Conservation (phyloP, 148 eudicot genomes). For the Heliamphora exappendiculata region DNA sequence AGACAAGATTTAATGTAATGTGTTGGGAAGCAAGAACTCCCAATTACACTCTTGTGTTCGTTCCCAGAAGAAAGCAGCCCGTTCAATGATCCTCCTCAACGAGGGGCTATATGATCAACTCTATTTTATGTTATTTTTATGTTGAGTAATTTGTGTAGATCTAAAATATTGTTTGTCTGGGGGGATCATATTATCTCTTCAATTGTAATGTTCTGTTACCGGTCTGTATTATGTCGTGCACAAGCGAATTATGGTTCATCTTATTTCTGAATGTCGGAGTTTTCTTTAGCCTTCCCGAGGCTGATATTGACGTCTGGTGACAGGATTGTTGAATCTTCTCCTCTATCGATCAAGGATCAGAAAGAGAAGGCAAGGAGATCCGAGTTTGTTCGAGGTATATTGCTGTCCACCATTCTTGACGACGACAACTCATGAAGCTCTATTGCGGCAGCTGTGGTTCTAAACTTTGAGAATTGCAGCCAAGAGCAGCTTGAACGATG, state of each 20-base stretch:
- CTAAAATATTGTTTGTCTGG: too few relatives aligned
- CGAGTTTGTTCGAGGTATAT: slow-evolving; percentile 63
- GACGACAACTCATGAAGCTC: slow-evolving; percentile 44
- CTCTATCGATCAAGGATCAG: slow-evolving; percentile 73
- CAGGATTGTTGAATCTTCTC: slow-evolving; percentile 55
- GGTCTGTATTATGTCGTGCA: not conserved
- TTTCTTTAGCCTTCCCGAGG: not conserved
- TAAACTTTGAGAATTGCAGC: not conserved
- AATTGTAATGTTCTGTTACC: too few relatives aligned
- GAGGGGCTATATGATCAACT: too few relatives aligned
- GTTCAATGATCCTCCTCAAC: too few relatives aligned
- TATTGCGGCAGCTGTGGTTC: not conserved
- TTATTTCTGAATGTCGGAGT: not conserved
- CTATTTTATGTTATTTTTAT: too few relatives aligned
- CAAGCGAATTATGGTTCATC: not conserved
- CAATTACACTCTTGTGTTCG: too few relatives aligned
- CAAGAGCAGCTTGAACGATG: slow-evolving; percentile 5
- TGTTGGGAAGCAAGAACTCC: not conserved
- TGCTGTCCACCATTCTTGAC: slow-evolving; percentile 60
- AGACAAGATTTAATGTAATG: not conserved
- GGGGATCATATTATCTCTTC: not conserved
- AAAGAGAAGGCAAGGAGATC: slow-evolving; percentile 72
- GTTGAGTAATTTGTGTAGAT: not conserved
- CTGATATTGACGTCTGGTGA: slow-evolving; percentile 17
- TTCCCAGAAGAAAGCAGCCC: too few relatives aligned